A percentile compares a stretch with the other conserved stretches of the same genome.
Conservation (phyloP, 805 yeast genomes). For the Yarrowia yakushimensis region DNA sequence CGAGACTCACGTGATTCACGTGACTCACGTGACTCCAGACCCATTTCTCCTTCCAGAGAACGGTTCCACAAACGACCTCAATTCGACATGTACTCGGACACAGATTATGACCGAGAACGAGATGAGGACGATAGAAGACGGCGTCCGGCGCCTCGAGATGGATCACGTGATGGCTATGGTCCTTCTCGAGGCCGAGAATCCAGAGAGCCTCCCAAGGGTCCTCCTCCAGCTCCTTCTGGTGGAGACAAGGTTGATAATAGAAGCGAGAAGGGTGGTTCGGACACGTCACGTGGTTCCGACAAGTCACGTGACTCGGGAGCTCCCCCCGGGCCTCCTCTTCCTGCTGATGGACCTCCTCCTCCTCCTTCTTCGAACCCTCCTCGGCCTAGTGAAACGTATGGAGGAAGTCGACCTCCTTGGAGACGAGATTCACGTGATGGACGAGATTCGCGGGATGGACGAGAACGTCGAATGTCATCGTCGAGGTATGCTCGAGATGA, state of each 20-base stretch:
- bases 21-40: neutral
- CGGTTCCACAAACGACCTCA: neutral
- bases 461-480: neutral
- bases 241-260: neutral
- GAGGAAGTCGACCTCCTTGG: neutral
- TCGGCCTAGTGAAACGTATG: slow-evolving; percentile 6
- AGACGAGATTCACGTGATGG: neutral
- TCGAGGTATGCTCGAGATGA: neutral
- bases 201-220: neutral
- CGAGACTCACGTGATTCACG: neutral
- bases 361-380: slow-evolving; percentile 13
- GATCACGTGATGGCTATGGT: neutral
- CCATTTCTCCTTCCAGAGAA: neutral
- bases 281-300: neutral
- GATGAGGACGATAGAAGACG: slow-evolving; percentile 1
- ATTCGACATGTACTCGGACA: slow-evolving; percentile 2
- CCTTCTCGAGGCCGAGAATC: neutral
- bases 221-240: neutral
- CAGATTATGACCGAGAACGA: slow-evolving; percentile 13
- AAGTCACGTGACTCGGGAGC: neutral
- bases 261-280: neutral
- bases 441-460: neutral
- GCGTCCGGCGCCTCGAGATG: neutral
- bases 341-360: slow-evolving; percentile 21
- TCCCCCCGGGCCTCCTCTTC: slow-evolving; percentile 11